Base-by-base conservation (phyloP, 2,329 filamentous ascomycete species). In the Chrysoporthe puriensis region DNA sequence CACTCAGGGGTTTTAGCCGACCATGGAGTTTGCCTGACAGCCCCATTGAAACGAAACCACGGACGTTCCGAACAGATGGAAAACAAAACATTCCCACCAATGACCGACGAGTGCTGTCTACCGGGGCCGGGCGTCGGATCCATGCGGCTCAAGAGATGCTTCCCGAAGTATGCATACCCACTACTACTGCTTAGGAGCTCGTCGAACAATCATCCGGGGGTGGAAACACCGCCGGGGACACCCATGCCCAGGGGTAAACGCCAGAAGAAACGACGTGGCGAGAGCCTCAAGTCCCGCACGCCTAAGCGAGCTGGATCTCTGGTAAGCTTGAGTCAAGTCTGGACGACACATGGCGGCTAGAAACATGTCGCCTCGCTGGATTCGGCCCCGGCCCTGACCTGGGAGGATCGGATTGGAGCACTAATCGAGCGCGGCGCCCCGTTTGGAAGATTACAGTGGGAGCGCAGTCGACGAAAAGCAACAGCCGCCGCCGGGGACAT, bases 31-130 rank as follows among this genome's bases (percentile, higher is more conserved):
- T 54, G 48, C 11, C 50, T 34, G 26, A 16, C 50, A 32, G 63
- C 66, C 63, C 58, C 62, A 59, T 65, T 43, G 59, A 66, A 69
- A 69, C 67, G 62, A 63, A 63, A 69, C 67, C 44, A 52, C 60
- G 62, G 50, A 34, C 58, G 63, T 69, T 66, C 63, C 67, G 62
- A 58, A 63, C 67, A 66, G 36, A 66, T 54, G 36, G 57, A 43
- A 3, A 11, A 21, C 43, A 54, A 26, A 62, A 59, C 26, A 63
- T 48, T 66, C 61, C 67, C 67, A 69, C 67, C 67, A 66, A 69
- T 69, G 7, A 48, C 56, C 50, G 58, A 34, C 21, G 48, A 42
- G 54, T 18, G 6, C n/a, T 63, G 8, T 40, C 52, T 40, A 36
- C 67, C 63, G 56, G 64, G 42, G 26, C 50, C 32, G 46, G 52